These are phyloP conservation scores for Oropetium thomaeum DNA, from an alignment of 176 grass and related monocot genomes.

Conservation along the genomic window DNA sequence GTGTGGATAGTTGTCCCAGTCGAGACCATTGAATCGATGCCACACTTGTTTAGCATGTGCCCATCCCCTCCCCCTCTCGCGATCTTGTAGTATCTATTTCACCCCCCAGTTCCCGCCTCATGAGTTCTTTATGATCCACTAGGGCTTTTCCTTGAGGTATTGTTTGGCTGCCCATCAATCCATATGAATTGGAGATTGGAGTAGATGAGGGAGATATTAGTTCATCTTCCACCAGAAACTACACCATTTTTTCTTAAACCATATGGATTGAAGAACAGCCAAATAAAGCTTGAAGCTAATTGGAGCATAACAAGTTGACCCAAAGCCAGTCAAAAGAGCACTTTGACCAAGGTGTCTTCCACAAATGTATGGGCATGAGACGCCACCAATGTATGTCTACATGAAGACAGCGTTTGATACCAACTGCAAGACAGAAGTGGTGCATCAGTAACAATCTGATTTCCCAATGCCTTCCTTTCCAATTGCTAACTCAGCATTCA, in stretches of 20 bases:
- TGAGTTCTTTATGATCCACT: constrained; percentile 96
- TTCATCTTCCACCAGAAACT: too few relatives aligned
- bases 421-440: constrained; percentile 50
- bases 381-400: constrained; percentile 89
- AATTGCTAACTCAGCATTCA: too few relatives aligned
- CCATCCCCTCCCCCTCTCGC: constrained; percentile 56
- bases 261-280: too few relatives aligned
- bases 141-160: constrained; percentile 93
- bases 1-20: constrained; percentile 52
- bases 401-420: constrained; percentile 79
- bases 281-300: too few relatives aligned
- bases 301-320: constrained; percentile 59
- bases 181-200: too few relatives aligned
- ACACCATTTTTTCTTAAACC: too few relatives aligned
- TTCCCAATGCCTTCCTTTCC: too few relatives aligned
- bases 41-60: constrained; percentile 49
- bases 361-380: constrained; percentile 84
- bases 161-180: too few relatives aligned
- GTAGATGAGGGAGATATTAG: too few relatives aligned
- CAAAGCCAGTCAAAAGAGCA: constrained; percentile 74
- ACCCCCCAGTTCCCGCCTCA: constrained; percentile 87
- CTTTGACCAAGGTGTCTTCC: constrained; percentile 77
- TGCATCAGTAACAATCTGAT: constrained; percentile 25
- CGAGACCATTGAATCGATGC: constrained; percentile 84
- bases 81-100: constrained; percentile 77